Conservation (phyloP, 2,329 filamentous ascomycete species). For the Pestalotiopsis sp. region DNA sequence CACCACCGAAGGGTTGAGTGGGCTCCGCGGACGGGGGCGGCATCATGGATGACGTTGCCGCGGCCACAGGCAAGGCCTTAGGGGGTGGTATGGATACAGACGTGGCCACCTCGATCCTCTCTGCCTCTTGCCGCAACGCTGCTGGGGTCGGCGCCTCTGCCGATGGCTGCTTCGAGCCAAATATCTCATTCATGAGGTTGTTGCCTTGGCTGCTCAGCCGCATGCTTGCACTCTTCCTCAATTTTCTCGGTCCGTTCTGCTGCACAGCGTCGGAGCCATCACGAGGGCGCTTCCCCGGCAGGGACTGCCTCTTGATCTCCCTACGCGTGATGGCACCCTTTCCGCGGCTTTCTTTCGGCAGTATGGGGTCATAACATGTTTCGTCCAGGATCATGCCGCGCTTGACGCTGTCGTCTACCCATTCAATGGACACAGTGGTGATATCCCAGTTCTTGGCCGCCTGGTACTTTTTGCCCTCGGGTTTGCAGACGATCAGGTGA, state of each 20-base stretch:
- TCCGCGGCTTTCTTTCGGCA: constrained; percentile 74
- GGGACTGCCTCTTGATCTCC: constrained; percentile 43
- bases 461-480: constrained; percentile 87
- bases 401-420: constrained; percentile 81
- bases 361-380: constrained; percentile 75
- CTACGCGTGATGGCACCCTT: constrained; percentile 73
- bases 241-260: constrained; percentile 72
- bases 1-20: constrained; percentile 36
- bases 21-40: constrained; percentile 14
- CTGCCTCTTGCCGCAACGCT: constrained; percentile 4
- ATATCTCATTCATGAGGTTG: constrained; percentile 88
- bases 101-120: neutral
- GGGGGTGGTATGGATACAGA: neutral
- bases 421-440: constrained; percentile 78
- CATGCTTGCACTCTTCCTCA: constrained; percentile 85
- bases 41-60: constrained; percentile 6
- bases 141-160: constrained; percentile 28
- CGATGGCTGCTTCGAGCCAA: constrained; percentile 50
- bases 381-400: constrained; percentile 93
- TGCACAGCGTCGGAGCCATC: constrained; percentile 46
- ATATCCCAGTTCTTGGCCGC: constrained; percentile 85
- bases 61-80: constrained; percentile 8
- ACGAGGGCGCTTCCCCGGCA: constrained; percentile 62
- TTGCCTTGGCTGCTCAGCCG: constrained; percentile 81
- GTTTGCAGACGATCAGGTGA: constrained; percentile 79